A percentile compares a stretch with the other conserved stretches of the same genome.
Conservation (phyloP, 305 asterid species). For the Plantago rigida region DNA sequence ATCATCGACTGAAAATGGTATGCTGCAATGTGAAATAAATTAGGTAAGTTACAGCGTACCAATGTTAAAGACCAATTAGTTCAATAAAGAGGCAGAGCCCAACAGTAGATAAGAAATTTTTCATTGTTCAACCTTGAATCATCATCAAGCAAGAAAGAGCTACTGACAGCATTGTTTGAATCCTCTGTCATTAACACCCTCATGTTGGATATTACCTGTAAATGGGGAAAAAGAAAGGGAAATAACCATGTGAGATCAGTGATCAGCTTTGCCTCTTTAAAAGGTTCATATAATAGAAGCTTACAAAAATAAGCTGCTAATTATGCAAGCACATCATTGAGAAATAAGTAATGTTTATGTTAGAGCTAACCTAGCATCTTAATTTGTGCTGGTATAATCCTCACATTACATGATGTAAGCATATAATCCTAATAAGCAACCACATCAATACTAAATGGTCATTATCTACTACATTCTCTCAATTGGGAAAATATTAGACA, state of each 20-base stretch:
- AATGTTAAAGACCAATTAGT: too few relatives aligned
- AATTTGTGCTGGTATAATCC: neutral
- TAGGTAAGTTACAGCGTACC: neutral
- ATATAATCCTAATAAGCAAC: neutral
- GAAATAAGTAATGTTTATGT: too few relatives aligned
- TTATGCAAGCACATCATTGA: neutral
- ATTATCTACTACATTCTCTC: neutral
- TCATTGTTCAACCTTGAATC: constrained; percentile 43
- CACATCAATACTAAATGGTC: neutral
- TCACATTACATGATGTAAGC: neutral
- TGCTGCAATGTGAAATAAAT: constrained; percentile 46
- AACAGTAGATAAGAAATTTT: constrained; percentile 11
- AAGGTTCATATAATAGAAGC: neutral
- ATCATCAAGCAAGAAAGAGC: constrained; percentile 54
- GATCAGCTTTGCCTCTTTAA: too few relatives aligned
- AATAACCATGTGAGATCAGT: too few relatives aligned
- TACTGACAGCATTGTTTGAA: constrained; percentile 49
- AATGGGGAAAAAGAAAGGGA: constrained; percentile 7
- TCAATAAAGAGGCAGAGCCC: constrained; percentile 12
- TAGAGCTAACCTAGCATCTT: too few relatives aligned
- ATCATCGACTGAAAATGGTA: constrained; percentile 87
- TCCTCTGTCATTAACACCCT: constrained; percentile 58
- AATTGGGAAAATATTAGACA: neutral
- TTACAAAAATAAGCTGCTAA: neutral
- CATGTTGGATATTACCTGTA: constrained; percentile 57